Conservation (phyloP, 2,329 filamentous ascomycete genomes). For the Aspergillus pseudoglaucus region DNA sequence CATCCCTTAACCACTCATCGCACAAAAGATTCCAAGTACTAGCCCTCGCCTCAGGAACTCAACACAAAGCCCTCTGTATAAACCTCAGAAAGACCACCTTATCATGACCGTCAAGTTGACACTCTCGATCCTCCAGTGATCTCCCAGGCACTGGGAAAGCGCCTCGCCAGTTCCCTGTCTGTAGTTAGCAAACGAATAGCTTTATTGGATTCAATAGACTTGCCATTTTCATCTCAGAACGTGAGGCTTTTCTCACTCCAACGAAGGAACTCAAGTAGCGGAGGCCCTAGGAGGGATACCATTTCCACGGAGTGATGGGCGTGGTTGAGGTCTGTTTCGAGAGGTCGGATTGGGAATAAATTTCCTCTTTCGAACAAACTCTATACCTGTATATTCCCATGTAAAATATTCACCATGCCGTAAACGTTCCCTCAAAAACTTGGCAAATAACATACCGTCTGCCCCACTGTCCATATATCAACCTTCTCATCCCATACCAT, state of each 20-base stretch:
- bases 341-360: constrained; percentile 33
- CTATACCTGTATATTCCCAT: constrained; percentile 23
- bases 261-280: constrained; percentile 27
- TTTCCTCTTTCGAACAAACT: constrained; percentile 38
- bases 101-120: constrained; percentile 15
- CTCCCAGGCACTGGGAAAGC: constrained; percentile 16
- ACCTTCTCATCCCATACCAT: constrained; percentile 37
- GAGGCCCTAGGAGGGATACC: constrained; percentile 34
- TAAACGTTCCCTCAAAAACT: no score
- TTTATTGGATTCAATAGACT: constrained; percentile 2
- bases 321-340: constrained; percentile 24
- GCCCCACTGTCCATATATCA: constrained; percentile 45
- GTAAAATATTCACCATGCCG: no score
- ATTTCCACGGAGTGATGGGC: constrained; percentile 41
- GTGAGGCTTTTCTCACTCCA: constrained; percentile 20
- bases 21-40: constrained; percentile 15
- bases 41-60: constrained; percentile 21
- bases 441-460: constrained; percentile 31
- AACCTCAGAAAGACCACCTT: constrained; percentile 19
- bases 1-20: constrained; percentile 11
- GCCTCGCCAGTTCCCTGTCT: constrained; percentile 21
- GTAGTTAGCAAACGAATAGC: not conserved
- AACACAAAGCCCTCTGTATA: constrained; percentile 23
- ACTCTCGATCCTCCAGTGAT: constrained; percentile 19
- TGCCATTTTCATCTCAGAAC: constrained; percentile 33